Base-by-base conservation (phyloP, 306 rosid species). In the Cajanus cajan region DNA sequence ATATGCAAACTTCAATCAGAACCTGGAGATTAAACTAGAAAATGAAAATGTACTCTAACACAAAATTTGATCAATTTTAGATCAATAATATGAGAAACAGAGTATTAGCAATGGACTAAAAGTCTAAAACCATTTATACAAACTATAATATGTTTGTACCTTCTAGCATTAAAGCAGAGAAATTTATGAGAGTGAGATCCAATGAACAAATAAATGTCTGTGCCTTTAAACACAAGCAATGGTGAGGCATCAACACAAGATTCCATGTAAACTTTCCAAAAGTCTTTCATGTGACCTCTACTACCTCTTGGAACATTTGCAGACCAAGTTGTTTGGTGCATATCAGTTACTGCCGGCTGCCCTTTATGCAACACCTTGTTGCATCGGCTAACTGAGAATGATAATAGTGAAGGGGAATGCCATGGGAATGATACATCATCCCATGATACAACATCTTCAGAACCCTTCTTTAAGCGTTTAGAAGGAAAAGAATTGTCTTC, bases 241-340 rank as follows among this genome's bases (percentile, higher is more conserved):
- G 98, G 95, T 22, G 98, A 94, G 71, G 97, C 98, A 81, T 92
- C 98, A 78, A 94, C 96, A 84, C 98, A 94, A 45, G 97, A 94
- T 71, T 92, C 95, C 92, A 85, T 78, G 82, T 85, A 31, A 88
- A 90, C 88, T 86, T 90, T 91, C 98, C 98, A 94, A 62, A 80
- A 33, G 69, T 80, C 88, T 67, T 80, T 81, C 89, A 94, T 55
- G 19, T 69, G 75, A 70, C 86, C 88, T 59, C 65, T 82, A 78
- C 48, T 78, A 73, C 72, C 85, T 79, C 86, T 90, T 15, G 84
- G 85, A 73, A 81, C 57, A 76, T 83, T 78, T 25, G 54, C 66
- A 41, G 82, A 82, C 84, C 87, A 66, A 54, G 76, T 78, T 74
- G 62, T 82, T 82, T 73, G 87, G 82, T 40, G 44, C 43, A 37